Conservation (phyloP, 306 rosid genomes). For the Casuarina cunninghamiana region DNA sequence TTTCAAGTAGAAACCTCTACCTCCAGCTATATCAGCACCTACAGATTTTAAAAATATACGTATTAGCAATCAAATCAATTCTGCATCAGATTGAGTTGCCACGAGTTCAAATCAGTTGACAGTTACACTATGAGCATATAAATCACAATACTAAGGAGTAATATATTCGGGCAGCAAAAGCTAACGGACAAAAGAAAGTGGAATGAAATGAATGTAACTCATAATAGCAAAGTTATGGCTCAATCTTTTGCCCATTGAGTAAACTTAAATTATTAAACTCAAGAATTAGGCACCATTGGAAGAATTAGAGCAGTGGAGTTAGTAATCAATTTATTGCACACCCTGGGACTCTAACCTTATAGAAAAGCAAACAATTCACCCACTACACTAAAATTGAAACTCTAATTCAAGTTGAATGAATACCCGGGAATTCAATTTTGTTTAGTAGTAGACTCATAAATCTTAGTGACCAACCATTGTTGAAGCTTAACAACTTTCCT, state of each 20-base stretch:
- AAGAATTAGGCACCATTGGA: background rate
- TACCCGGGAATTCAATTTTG: too few relatives aligned
- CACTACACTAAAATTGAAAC: background rate
- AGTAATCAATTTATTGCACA: background rate
- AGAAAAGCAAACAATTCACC: background rate
- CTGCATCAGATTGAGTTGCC: background rate
- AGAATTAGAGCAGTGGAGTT: background rate
- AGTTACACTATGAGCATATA: background rate
- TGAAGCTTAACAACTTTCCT: background rate
- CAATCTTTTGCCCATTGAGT: background rate
- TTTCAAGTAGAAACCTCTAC: slow-evolving; percentile 90
- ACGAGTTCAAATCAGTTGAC: background rate
- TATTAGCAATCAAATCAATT: slow-evolving; percentile 16
- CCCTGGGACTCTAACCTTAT: background rate
- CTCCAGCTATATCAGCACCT: slow-evolving; percentile 96
- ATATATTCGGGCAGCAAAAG: background rate
- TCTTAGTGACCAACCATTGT: background rate
- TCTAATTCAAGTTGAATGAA: background rate
- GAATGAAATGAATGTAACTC: background rate
- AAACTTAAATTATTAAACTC: background rate
- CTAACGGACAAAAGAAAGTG: background rate
- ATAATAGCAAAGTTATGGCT: background rate
- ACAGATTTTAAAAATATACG: slow-evolving; percentile 28
- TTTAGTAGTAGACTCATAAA: too few relatives aligned
- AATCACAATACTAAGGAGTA: background rate